Conservation (phyloP, 129 eudicot genomes). For the Tanacetum coccineum region DNA sequence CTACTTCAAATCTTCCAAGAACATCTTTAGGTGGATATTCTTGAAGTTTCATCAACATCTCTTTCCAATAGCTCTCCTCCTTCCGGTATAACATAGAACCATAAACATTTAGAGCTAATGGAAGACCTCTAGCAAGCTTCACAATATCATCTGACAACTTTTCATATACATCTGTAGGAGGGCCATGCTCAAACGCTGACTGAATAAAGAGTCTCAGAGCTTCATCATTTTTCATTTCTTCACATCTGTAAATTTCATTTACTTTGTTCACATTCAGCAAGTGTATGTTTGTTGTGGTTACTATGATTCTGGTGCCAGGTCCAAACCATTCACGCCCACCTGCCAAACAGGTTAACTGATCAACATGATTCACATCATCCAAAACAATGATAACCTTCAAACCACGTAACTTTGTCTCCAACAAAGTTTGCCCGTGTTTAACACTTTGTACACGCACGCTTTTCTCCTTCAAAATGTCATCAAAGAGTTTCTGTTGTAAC, state of each 20-base stretch:
- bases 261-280: constrained; percentile 8
- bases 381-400: constrained; percentile 16
- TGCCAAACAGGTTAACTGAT: constrained; percentile 16
- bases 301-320: constrained; percentile 17
- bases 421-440: not conserved
- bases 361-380: constrained; percentile 17
- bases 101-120: no score
- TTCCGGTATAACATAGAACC: no score
- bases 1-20: no score
- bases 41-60: no score
- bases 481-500: no score
- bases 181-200: constrained; percentile 7
- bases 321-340: constrained; percentile 25
- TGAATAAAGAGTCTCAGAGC: constrained; percentile 13
- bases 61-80: no score
- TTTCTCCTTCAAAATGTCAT: no score
- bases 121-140: no score
- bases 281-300: constrained; percentile 18
- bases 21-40: no score
- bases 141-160: no score
- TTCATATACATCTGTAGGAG: not conserved
- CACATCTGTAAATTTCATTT: constrained; percentile 15
- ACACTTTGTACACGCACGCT: no score
- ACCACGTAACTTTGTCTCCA: constrained; percentile 11
- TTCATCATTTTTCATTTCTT: constrained; percentile 1